Percentiles rank a stretch among this genome's conserved stretches.
phyloP scores from a whole-genome alignment of 768 basidiomycete species.

The Coprinopsis sp. region DNA sequence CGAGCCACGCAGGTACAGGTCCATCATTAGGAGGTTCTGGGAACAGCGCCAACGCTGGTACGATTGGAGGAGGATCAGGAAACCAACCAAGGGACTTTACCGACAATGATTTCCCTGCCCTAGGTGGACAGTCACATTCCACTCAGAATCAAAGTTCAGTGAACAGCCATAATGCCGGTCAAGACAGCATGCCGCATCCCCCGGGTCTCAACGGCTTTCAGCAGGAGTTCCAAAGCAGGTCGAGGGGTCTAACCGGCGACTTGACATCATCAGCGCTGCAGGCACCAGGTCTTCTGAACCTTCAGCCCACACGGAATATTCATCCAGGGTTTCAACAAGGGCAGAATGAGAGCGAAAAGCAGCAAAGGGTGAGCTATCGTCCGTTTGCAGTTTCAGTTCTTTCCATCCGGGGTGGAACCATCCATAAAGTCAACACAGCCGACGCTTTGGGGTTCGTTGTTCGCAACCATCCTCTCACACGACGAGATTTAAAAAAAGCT shows the following conservation, averaged over 20 bases:
- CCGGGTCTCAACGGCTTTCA: constrained; percentile 73
- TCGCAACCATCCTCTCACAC: constrained; percentile 6
- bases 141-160: constrained; percentile 29
- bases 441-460: no score
- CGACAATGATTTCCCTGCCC: constrained; percentile 87
- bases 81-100: constrained; percentile 64
- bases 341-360: constrained; percentile 65
- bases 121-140: constrained; percentile 59
- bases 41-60: constrained; percentile 21
- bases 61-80: constrained; percentile 30
- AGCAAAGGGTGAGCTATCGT: constrained; percentile 50
- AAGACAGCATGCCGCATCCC: constrained; percentile 52
- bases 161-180: constrained; percentile 29
- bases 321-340: constrained; percentile 53
- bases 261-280: constrained; percentile 36
- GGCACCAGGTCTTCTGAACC: constrained; percentile 67
- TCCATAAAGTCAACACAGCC: no score
- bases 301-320: constrained; percentile 39
- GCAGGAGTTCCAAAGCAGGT: constrained; percentile 48
- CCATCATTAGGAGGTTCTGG: constrained; percentile 41
- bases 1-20: constrained; percentile 75
- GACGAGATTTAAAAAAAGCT: constrained; percentile 7
- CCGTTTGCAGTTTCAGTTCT: constrained; percentile 3
- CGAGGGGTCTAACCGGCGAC: constrained; percentile 53
- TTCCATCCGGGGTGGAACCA: not conserved